Evolutionary conservation across 2,329 filamentous ascomycete species (phyloP).

Genomic region (Epichloe typhina): DNA sequence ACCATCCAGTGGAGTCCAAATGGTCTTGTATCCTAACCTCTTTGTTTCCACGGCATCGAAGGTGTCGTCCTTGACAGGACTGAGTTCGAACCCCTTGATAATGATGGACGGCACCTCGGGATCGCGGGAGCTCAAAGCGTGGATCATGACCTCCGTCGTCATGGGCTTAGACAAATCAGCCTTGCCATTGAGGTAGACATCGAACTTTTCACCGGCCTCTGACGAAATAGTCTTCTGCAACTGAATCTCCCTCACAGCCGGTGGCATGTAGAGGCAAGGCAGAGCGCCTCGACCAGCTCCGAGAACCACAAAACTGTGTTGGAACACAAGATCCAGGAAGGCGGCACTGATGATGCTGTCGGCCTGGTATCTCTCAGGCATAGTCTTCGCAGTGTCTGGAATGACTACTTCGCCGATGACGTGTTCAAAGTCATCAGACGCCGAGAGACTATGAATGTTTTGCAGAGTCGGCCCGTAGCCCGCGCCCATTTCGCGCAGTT

Average conservation of each 20-base stretch:
- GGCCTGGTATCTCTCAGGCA: conserved; percentile 32
- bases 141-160: neutral
- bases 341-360: conserved; percentile 31
- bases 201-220: neutral
- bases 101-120: conserved; percentile 19
- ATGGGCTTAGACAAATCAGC: neutral
- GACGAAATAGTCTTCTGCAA: conserved; percentile 1
- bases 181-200: neutral
- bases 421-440: neutral
- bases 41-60: neutral
- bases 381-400: conserved; percentile 28
- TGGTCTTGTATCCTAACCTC: neutral
- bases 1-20: neutral
- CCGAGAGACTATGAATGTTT: neutral
- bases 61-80: conserved; percentile 25
- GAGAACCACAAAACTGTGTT: conserved; percentile 25
- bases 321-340: conserved; percentile 32
- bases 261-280: conserved; percentile 24
- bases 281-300: conserved; percentile 19
- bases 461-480: conserved; percentile 9
- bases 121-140: conserved; percentile 12
- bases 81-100: conserved; percentile 25
- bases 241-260: conserved; percentile 18
- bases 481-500: conserved; percentile 14
- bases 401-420: conserved; percentile 9